Base-by-base conservation (phyloP, 2,329 filamentous ascomycete species). In the Colletotrichum limetticola region DNA sequence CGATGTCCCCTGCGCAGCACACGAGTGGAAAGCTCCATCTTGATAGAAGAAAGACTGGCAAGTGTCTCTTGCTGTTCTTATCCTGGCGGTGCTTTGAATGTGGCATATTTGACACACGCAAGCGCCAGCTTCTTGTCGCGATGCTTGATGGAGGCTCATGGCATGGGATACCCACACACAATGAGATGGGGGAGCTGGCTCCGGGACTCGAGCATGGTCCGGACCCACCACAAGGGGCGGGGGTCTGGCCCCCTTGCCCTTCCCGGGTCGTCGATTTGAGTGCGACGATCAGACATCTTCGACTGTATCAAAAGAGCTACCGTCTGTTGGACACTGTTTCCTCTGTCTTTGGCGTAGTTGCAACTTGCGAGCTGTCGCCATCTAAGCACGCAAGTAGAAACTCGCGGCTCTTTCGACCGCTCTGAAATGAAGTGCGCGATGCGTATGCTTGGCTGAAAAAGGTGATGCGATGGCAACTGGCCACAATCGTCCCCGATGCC, bases 221-320 rank as follows among this genome's bases (percentile, higher is more conserved):
- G 35, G 68, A 67, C 68, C 68, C 68, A 71, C 67, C 35, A 32
- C 46, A 9, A 60, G 24, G 55, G 61, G 65, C 32, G 30, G 52
- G 16, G 37, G 35, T 22, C 35, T 61, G 46, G 49, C 16, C 32
- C 24, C 32, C 66, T 52, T 14, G 14, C 46, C 37, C 61, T n/a
- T 49, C 24, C 57, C 61, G 28, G 71, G 57, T 67, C 26, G 28
- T 46, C 28, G 57, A 72, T 63, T 67, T 67, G 68, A 42, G 67
- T 62, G 57, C 37, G 71, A 58, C 56, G 57, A 67, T 72, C 57
- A 74, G 68, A 74, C 71, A 49, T 71, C 57, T 42, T 71, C 26
- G 58, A 71, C 62, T 67, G 68, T 67, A 35, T 67, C 71, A 66
- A 57, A 30, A 46, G 30, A 56, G 60, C 46, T 65, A 49, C 60